These are phyloP conservation scores for Leucocoprinus leucothites DNA, from an alignment of 768 basidiomycete species.

Conservation along the genomic window DNA sequence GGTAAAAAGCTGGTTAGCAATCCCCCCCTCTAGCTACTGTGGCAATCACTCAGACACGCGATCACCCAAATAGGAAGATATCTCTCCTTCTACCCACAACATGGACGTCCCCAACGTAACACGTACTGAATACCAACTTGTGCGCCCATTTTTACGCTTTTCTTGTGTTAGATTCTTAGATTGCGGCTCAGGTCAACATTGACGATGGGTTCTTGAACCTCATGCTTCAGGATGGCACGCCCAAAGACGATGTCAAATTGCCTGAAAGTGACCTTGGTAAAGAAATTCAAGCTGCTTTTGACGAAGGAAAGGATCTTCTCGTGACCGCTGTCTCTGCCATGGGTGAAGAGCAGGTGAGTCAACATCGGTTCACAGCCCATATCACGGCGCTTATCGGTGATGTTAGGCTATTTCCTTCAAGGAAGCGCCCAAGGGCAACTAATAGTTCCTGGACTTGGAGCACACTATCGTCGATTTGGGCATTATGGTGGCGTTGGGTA, in stretches of 20 bases:
- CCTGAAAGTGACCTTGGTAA: constrained; percentile 83
- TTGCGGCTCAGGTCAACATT: constrained; percentile 66
- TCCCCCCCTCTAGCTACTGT: not conserved
- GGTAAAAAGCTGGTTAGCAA: constrained; percentile 87
- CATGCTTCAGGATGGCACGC: constrained; percentile 71
- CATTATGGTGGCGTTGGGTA: not conserved
- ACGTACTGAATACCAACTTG: constrained; percentile 90
- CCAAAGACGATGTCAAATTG: constrained; percentile 94
- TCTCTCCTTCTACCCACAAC: constrained; percentile 97
- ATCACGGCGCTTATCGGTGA: not conserved
- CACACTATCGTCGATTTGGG: constrained; percentile 73
- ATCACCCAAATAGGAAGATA: constrained; percentile 68
- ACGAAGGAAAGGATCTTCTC: constrained; percentile 83
- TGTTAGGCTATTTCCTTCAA: constrained; percentile 76
- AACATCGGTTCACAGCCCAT: not conserved
- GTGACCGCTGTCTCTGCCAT: constrained; percentile 88
- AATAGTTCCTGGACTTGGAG: constrained; percentile 52
- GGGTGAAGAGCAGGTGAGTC: constrained; percentile 79
- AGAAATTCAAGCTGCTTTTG: constrained; percentile 67
- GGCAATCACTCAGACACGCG: not conserved
- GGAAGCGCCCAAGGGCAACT: constrained; percentile 75
- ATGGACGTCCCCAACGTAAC: constrained; percentile 97
- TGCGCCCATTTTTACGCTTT: constrained; percentile 30
- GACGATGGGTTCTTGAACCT: constrained; percentile 96
- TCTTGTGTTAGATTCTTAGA: constrained; percentile 12